These are phyloP conservation scores for Micractinium sp. DNA, from an alignment of 139 green algal genomes.

Conservation along the genomic window DNA sequence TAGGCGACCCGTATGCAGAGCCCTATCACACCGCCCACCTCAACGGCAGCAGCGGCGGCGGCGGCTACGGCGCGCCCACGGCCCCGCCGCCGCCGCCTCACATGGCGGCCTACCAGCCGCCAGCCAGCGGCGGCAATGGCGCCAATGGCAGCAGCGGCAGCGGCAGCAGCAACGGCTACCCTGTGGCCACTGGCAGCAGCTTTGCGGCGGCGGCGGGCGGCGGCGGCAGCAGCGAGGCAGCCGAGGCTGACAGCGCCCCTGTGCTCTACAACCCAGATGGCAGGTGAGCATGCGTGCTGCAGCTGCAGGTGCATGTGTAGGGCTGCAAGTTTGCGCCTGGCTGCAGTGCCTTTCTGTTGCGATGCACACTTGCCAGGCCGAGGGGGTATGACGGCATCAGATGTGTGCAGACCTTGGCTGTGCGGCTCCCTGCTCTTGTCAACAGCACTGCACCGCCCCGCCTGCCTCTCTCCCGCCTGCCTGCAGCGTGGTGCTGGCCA, in stretches of 20 bases:
- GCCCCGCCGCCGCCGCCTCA: not conserved
- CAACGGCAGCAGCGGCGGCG: not conserved
- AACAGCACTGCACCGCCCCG: too few species aligned
- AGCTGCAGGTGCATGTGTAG: too few species aligned
- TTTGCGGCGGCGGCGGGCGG: not conserved
- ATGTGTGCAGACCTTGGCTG: too few species aligned
- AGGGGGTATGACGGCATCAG: too few species aligned
- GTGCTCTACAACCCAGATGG: conserved; percentile 26
- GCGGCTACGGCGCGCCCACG: not conserved
- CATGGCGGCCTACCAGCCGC: not conserved
- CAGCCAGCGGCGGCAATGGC: not conserved
- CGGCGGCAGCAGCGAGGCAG: not conserved
- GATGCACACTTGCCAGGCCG: too few species aligned
- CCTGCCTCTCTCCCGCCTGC: too few species aligned
- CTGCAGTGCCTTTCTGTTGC: too few species aligned
- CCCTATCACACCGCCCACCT: not conserved
- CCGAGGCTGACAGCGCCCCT: not conserved
- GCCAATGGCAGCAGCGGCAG: conserved; percentile 7
- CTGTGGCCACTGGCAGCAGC: conserved; percentile 10
- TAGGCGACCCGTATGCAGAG: not conserved
- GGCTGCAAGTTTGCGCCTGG: too few species aligned
- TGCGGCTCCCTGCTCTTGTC: too few species aligned
- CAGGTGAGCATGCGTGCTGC: not conserved
- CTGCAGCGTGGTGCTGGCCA: conserved; percentile 16
- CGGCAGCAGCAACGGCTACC: not conserved